Evolutionary conservation across 176 grass and related monocot genomes (phyloP).

Genomic region (Bolboschoenus planiculmis): DNA sequence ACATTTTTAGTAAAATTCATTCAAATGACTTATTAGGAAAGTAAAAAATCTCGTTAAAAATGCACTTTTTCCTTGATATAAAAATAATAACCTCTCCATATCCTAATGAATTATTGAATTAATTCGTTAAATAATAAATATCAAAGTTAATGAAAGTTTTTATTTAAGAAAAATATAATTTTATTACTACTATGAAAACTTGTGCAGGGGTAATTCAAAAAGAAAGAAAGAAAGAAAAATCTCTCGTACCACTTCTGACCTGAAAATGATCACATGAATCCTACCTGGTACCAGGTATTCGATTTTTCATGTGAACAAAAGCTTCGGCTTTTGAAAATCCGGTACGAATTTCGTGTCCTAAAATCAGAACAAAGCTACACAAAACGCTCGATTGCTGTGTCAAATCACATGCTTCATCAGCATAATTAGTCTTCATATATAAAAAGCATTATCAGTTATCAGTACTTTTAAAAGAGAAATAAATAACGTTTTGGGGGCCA

Average conservation of each 20-base stretch:
- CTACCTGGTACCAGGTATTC: not conserved
- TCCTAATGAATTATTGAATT: not conserved
- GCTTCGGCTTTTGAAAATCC: not conserved
- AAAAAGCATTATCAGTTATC: not conserved
- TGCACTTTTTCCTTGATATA: no score
- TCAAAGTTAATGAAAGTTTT: no score
- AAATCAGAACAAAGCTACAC: slow-evolving; percentile 12
- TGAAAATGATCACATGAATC: not conserved
- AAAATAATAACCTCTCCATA: not conserved
- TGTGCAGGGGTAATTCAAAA: not conserved
- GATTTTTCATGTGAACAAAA: not conserved
- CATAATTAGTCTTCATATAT: not conserved
- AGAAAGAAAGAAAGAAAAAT: not conserved
- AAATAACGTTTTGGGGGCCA: not conserved
- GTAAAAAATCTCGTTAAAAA: no score
- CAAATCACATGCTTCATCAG: slow-evolving; percentile 18
- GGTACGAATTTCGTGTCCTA: not conserved
- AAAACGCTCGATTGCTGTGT: slow-evolving; percentile 13
- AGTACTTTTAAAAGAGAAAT: slow-evolving; percentile 4
- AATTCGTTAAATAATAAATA: not conserved
- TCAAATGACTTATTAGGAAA: no score
- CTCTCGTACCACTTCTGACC: not conserved
- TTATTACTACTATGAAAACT: not conserved
- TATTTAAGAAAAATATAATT: no score
- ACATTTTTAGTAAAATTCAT: no score